Percentiles rank a stretch among this genome's conserved stretches.
Conservation (phyloP, 148 eudicot species). For the Camellia lanceoleosa region DNA sequence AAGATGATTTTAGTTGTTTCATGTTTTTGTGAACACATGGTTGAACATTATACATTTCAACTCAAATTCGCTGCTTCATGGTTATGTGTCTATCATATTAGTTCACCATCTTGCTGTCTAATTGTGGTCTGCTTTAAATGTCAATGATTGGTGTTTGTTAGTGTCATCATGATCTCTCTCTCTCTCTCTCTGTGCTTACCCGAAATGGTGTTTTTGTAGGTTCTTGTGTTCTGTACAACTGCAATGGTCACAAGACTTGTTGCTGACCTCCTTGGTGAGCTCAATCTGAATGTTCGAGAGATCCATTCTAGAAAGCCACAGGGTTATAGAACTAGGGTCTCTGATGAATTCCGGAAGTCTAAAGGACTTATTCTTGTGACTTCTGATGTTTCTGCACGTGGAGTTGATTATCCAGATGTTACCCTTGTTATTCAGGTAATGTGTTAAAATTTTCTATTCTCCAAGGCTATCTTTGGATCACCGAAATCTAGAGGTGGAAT, state of each 20-base stretch:
- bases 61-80: not conserved
- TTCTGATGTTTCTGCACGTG: slow-evolving; percentile 98
- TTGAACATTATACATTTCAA: not conserved
- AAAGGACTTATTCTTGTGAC: slow-evolving; percentile 94
- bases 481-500: no score
- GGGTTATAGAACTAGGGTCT: slow-evolving; percentile 81
- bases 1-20: not conserved
- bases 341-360: slow-evolving; percentile 89
- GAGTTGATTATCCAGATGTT: slow-evolving; percentile 98
- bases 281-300: slow-evolving; percentile 92
- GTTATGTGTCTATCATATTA: not conserved
- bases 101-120: not conserved
- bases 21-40: not conserved
- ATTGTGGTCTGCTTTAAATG: not conserved
- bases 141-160: not conserved
- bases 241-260: slow-evolving; percentile 95
- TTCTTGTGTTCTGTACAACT: slow-evolving; percentile 97
- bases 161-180: not conserved
- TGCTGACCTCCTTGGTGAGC: slow-evolving; percentile 83
- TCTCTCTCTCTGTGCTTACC: not conserved
- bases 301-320: slow-evolving; percentile 94
- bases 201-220: slow-evolving; percentile 37
- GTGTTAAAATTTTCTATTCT: no score
- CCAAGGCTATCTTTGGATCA: no score
- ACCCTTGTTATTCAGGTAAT: slow-evolving; percentile 90